Evolutionary conservation across 1,284 basidiomycete genomes (phyloP).

Genomic region (Exobasidium rhododendri): DNA sequence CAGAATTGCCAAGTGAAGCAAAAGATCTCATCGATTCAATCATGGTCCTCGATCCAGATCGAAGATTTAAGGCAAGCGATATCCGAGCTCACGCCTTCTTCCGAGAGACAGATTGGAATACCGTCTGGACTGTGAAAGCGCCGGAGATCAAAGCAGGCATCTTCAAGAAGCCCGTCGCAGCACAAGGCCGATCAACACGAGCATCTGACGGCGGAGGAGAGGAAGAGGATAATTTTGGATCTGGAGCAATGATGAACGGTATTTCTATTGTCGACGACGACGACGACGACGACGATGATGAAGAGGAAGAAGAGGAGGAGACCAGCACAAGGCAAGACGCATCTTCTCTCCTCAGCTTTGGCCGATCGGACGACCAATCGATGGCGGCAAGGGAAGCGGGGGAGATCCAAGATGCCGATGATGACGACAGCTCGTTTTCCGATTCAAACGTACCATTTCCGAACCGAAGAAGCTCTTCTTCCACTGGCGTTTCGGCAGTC

Average conservation of each 20-base stretch:
- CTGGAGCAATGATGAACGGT: neutral
- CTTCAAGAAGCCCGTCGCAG: conserved; percentile 21
- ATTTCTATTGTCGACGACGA: neutral
- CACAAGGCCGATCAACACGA: conserved; percentile 17
- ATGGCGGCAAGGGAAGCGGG: neutral
- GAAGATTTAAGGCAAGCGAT: conserved; percentile 19
- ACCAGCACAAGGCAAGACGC: neutral
- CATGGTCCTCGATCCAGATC: conserved; percentile 52
- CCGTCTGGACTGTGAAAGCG: conserved; percentile 30
- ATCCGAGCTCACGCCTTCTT: conserved; percentile 43
- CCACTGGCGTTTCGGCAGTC: neutral
- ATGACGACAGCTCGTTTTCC: conserved; percentile 18
- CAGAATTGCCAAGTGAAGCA: conserved; percentile 58
- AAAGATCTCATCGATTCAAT: conserved; percentile 57
- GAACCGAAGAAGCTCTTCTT: conserved; percentile 12
- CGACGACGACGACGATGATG: too few species aligned
- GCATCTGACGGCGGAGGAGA: conserved; percentile 6
- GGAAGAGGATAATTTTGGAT: conserved; percentile 12
- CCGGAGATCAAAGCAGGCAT: conserved; percentile 30
- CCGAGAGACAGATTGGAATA: conserved; percentile 24
- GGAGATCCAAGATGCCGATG: conserved; percentile 14
- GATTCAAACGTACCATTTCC: conserved; percentile 6
- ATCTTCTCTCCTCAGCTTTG: neutral
- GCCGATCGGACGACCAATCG: neutral
- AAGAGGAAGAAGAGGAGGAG: conserved; percentile 4